phyloP scores from a whole-genome alignment of 2,329 filamentous ascomycete genomes.

The Cercospora sojina region DNA sequence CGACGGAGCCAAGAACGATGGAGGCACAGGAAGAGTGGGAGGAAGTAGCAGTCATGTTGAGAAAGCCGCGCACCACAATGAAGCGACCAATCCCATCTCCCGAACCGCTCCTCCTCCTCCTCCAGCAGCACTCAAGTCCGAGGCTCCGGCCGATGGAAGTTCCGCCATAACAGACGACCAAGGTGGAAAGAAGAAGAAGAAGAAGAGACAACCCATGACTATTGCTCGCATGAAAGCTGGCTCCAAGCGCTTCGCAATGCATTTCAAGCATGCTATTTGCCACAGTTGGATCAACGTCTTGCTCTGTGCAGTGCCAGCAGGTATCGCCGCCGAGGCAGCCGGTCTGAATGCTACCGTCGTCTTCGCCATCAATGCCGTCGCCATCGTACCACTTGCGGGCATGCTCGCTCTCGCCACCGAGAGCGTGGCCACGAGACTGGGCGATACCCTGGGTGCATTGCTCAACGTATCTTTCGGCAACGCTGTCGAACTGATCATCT shows the following conservation, averaged over 20 bases:
- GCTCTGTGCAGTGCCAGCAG: conserved; percentile 74
- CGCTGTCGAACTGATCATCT: conserved; percentile 54
- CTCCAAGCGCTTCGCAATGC: conserved; percentile 54
- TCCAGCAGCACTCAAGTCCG: conserved; percentile 46
- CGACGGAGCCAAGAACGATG: conserved; percentile 34
- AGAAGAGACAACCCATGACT: conserved; percentile 47
- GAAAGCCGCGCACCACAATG: conserved; percentile 30
- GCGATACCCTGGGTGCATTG: conserved; percentile 51
- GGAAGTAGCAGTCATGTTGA: conserved; percentile 23
- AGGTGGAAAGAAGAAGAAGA: conserved; percentile 34
- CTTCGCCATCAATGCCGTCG: conserved; percentile 54
- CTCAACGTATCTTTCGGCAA: conserved; percentile 56
- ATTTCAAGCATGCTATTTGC: conserved; percentile 59
- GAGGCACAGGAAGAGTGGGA: conserved; percentile 15
- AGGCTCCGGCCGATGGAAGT: conserved; percentile 53
- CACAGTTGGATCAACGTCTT: conserved; percentile 78
- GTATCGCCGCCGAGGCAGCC: conserved; percentile 62
- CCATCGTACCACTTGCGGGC: conserved; percentile 53
- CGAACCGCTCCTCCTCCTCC: conserved; percentile 34
- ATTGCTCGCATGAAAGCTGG: conserved; percentile 51
- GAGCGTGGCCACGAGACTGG: conserved; percentile 48
- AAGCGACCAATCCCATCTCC: conserved; percentile 25
- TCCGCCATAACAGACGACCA: conserved; percentile 49
- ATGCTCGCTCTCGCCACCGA: conserved; percentile 52
- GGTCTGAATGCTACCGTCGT: conserved; percentile 45